These are phyloP conservation scores for Neoboletus brunneissimus DNA, from an alignment of 768 basidiomycete genomes.

Conservation along the genomic window DNA sequence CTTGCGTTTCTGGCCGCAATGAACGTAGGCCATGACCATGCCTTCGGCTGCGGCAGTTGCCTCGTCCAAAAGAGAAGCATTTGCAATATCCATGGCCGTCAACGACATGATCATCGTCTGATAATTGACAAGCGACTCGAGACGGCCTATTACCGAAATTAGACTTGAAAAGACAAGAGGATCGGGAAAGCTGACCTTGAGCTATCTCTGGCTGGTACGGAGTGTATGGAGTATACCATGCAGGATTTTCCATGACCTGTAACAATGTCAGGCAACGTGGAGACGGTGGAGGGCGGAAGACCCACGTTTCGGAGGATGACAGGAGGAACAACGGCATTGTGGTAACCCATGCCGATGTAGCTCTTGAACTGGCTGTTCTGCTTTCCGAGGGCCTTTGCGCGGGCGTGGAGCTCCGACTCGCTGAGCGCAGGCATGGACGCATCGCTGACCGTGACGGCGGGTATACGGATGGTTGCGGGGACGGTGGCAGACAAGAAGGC, in stretches of 20 bases:
- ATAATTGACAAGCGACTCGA: slow-evolving; percentile 95
- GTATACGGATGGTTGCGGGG: slow-evolving; percentile 75
- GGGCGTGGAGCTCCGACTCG: slow-evolving; percentile 76
- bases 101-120: slow-evolving; percentile 96
- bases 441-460: slow-evolving; percentile 57
- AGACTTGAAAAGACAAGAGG: slow-evolving; percentile 3
- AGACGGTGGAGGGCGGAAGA: slow-evolving; percentile 3
- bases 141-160: slow-evolving; percentile 58
- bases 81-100: slow-evolving; percentile 93
- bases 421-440: slow-evolving; percentile 71
- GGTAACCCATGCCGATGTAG: slow-evolving; percentile 99
- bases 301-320: slow-evolving; percentile 89
- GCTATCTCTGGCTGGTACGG: slow-evolving; percentile 97
- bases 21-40: slow-evolving; percentile 91
- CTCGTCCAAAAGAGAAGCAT: slow-evolving; percentile 93
- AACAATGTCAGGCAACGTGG: slow-evolving; percentile 2
- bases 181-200: slow-evolving; percentile 63
- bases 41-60: slow-evolving; percentile 93
- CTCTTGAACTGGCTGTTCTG: slow-evolving; percentile 83
- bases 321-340: slow-evolving; percentile 91
- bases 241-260: slow-evolving; percentile 90
- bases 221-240: slow-evolving; percentile 97
- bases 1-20: slow-evolving; percentile 65
- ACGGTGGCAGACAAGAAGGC: slow-evolving; percentile 82
- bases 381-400: slow-evolving; percentile 73